Evolutionary conservation across 495 filamentous ascomycete species (phyloP), one percentile per base, ranked within the genome.

Genomic region (Xylaria curta): DNA sequence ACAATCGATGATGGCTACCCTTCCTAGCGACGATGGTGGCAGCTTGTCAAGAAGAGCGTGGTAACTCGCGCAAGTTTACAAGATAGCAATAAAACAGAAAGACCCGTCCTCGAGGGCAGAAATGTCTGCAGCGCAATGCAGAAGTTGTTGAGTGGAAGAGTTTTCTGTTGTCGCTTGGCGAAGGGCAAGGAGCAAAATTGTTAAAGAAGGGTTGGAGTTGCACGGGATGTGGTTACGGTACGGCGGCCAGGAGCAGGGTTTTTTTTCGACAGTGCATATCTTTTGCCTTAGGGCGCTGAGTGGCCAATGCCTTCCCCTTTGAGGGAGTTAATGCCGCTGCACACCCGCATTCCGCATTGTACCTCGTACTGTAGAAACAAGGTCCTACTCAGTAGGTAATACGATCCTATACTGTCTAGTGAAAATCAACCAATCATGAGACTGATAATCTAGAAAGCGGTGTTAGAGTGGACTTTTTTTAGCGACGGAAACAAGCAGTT

Each of bases 201-300:
- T 63, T 63, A 60, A 60, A 60, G 36, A 42, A 59, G 58, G 58
- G 58, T 44, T 63, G 60, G 60, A 44, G 60, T 63, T 63, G 60
- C 17, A 31, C 44, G 42, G 13, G 42, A 24, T 62, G 33, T 60
- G 31, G 63, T 46, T 31, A 31, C 28, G 28, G 28, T 53, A 38
- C 46, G 31, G 19, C 31, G 26, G 26, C 44, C 28, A 51, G 40
- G 40, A 42, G 40, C 40, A 42, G 40, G 13, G 13, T 46, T 46
- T 46, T 46, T 44, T 42, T 38, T 38, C 36, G 6, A 38, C 36
- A 38, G 36, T 38, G 8, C 36, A 6, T 38, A 38, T 38, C 5
- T 21, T 62, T 64, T 33, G 40, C 61, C 42, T 40, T 47, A 24
- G 61, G 26, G 42, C 42, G 38, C 61, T 31, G 31, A 64, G 42